Evolutionary conservation across 139 green algal species (phyloP).

Genomic region (Closterium sp.): DNA sequence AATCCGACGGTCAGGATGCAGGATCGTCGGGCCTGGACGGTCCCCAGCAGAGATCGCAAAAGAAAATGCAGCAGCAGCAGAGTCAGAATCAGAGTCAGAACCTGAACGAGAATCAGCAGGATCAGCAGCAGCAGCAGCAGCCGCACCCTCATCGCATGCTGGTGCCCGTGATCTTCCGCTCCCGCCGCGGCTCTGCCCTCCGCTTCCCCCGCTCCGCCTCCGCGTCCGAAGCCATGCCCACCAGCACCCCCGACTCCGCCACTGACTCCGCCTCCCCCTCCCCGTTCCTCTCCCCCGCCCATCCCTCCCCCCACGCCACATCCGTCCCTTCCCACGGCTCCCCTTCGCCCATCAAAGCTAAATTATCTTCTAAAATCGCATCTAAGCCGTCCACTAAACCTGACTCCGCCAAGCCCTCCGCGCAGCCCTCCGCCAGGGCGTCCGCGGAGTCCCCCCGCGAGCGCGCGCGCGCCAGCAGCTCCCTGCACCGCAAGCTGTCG

Average conservation of each 20-base stretch:
- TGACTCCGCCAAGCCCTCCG: too few species aligned
- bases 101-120: not conserved
- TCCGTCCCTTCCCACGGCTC: not conserved
- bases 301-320: not conserved
- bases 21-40: not conserved
- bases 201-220: not conserved
- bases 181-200: not conserved
- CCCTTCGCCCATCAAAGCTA: not conserved
- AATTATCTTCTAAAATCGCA: not conserved
- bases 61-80: not conserved
- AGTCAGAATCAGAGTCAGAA: not conserved
- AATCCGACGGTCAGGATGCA: not conserved
- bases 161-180: not conserved
- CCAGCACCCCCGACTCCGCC: not conserved
- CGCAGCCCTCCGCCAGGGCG: not conserved
- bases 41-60: not conserved
- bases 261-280: not conserved
- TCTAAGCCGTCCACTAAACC: not conserved
- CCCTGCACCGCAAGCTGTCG: not conserved
- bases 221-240: not conserved
- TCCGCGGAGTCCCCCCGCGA: not conserved
- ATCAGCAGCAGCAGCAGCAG: not conserved
- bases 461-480: not conserved
- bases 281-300: not conserved
- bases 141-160: not conserved